These are phyloP conservation scores for Dactylellina haptotyla DNA, from an alignment of 2,329 filamentous ascomycete genomes.

Conservation along the genomic window DNA sequence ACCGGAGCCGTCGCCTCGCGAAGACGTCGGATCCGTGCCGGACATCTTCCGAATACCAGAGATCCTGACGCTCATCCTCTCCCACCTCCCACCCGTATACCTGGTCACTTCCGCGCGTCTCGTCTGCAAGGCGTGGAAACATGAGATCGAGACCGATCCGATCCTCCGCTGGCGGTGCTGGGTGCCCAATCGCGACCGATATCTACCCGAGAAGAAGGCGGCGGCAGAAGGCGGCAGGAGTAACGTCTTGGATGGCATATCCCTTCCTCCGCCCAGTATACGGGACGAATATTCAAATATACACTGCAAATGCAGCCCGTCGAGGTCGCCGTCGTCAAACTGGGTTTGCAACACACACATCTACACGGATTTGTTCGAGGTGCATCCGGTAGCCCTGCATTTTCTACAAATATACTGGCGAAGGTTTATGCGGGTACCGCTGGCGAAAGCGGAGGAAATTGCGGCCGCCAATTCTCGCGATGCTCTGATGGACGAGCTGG, in stretches of 20 bases:
- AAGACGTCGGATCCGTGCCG: background rate
- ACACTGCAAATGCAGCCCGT: constrained; percentile 22
- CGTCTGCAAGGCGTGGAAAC: constrained; percentile 31
- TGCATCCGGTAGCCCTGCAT: constrained; percentile 26
- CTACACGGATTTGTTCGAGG: constrained; percentile 27
- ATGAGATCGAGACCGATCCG: constrained; percentile 29
- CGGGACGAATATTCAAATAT: constrained; percentile 20
- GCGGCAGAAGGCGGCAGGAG: background rate
- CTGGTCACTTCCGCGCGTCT: constrained; percentile 21
- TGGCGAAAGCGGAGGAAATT: constrained; percentile 9
- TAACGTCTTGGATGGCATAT: constrained; percentile 13
- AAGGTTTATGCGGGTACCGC: constrained; percentile 12
- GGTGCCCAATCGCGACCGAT: constrained; percentile 23
- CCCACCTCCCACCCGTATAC: constrained; percentile 22
- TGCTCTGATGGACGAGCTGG: constrained; percentile 37
- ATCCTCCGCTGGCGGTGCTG: constrained; percentile 33
- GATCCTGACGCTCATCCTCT: constrained; percentile 33
- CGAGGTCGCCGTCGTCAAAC: background rate
- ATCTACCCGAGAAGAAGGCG: constrained; percentile 3
- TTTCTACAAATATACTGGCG: constrained; percentile 35
- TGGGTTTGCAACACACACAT: constrained; percentile 17
- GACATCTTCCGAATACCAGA: constrained; percentile 37
- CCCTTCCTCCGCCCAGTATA: constrained; percentile 33
- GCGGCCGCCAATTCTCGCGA: constrained; percentile 6
- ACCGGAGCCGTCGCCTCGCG: background rate